Evolutionary conservation across 495 filamentous ascomycete species (phyloP).

Genomic region (Aspergillus avenaceus): DNA sequence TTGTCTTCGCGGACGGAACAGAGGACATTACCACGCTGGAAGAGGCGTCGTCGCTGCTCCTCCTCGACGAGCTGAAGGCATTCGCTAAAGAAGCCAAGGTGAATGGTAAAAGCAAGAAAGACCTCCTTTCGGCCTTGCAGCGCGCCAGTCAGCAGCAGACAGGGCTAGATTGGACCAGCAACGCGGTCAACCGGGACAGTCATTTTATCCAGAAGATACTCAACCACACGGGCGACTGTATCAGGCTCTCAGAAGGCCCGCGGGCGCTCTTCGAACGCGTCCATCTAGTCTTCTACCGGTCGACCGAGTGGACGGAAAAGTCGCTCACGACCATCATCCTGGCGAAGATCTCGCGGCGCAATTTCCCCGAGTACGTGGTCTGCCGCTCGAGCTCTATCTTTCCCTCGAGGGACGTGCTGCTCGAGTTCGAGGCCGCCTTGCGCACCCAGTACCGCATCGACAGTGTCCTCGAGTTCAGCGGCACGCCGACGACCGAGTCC

Average conservation of each 20-base stretch:
- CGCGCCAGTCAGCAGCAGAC: slow-evolving; percentile 68
- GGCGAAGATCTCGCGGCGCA: slow-evolving; percentile 77
- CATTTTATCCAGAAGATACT: slow-evolving; percentile 75
- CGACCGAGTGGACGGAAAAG: slow-evolving; percentile 96
- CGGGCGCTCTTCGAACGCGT: slow-evolving; percentile 88
- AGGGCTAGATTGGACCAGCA: slow-evolving; percentile 60
- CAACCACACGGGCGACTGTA: slow-evolving; percentile 73
- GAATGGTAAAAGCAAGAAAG: slow-evolving; percentile 84
- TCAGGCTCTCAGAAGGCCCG: slow-evolving; percentile 70
- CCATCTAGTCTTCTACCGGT: slow-evolving; percentile 92
- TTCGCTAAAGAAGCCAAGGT: slow-evolving; percentile 85
- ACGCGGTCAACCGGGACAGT: slow-evolving; percentile 50
- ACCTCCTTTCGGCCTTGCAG: slow-evolving; percentile 67
- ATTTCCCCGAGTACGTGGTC: slow-evolving; percentile 87
- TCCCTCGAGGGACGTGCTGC: slow-evolving; percentile 61
- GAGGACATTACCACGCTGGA: slow-evolving; percentile 73
- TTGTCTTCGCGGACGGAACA: slow-evolving; percentile 77
- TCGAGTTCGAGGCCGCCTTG: slow-evolving; percentile 88
- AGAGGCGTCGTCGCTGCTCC: slow-evolving; percentile 76
- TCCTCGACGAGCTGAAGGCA: slow-evolving; percentile 78
- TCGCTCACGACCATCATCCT: slow-evolving; percentile 94
- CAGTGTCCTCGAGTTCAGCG: slow-evolving; percentile 75
- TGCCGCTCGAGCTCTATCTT: slow-evolving; percentile 90
- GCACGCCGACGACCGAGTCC: slow-evolving; percentile 62
- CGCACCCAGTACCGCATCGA: slow-evolving; percentile 82